phyloP scores from a whole-genome alignment of 805 yeast genomes.

The Starmerella etchellsii region DNA sequence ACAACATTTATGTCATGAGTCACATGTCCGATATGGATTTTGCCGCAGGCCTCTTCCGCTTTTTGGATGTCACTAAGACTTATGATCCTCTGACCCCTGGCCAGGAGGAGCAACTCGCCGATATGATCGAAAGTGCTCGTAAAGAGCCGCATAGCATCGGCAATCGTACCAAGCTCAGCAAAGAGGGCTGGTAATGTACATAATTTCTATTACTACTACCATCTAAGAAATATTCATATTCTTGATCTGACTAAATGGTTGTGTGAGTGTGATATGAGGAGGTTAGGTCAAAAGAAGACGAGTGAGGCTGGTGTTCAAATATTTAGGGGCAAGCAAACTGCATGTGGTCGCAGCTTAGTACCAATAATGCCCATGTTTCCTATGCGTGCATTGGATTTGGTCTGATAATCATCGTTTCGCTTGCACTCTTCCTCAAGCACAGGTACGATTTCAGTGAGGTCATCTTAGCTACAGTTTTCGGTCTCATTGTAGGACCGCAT shows the following conservation, averaged over 20 bases:
- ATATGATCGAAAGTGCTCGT: slow-evolving; percentile 22
- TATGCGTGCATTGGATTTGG: slow-evolving; percentile 81
- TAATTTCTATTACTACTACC: no score
- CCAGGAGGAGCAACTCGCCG: slow-evolving; percentile 33
- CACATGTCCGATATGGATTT: slow-evolving; percentile 83
- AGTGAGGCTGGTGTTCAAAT: neutral
- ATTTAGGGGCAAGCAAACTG: neutral
- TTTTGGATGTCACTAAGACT: slow-evolving; percentile 68
- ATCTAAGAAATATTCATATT: no score
- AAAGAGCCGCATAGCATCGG: slow-evolving; percentile 17
- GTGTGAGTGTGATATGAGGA: no score
- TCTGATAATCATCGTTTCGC: slow-evolving; percentile 65
- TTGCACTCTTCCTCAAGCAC: slow-evolving; percentile 73
- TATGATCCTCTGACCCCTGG: slow-evolving; percentile 58
- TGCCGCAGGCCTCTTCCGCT: slow-evolving; percentile 77
- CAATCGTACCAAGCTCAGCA: slow-evolving; percentile 16
- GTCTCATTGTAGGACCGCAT: slow-evolving; percentile 80
- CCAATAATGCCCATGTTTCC: slow-evolving; percentile 50
- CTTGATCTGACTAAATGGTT: no score
- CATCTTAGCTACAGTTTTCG: slow-evolving; percentile 71
- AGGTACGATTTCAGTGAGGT: slow-evolving; percentile 82
- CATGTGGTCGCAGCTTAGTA: slow-evolving; percentile 15
- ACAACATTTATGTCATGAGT: slow-evolving; percentile 76
- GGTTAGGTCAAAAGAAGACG: no score
- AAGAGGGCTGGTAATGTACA: slow-evolving; percentile 21